Percentiles rank a stretch among this genome's conserved stretches.
Conservation (phyloP, 1,284 basidiomycete species). For the Grifola frondosa region DNA sequence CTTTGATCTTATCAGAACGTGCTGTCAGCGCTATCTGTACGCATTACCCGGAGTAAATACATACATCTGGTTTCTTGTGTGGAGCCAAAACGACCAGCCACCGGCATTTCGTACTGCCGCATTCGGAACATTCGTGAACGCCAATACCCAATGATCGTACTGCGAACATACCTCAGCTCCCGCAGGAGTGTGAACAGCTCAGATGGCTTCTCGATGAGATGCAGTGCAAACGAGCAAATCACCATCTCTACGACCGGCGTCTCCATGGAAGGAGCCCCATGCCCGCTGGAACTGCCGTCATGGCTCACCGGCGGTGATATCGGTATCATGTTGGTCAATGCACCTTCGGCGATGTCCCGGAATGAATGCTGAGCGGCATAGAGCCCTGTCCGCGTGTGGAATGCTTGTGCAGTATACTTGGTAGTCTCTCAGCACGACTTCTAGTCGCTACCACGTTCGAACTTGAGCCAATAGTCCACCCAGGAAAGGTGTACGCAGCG, state of each 20-base stretch:
- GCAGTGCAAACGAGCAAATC: constrained; percentile 71
- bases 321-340: constrained; percentile 35
- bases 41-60: constrained; percentile 1
- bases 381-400: constrained; percentile 44
- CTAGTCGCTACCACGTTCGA: too few species aligned
- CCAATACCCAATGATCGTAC: background rate
- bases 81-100: constrained; percentile 73
- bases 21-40: too few species aligned
- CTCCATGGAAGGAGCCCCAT: background rate
- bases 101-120: constrained; percentile 47
- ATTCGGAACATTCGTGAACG: background rate
- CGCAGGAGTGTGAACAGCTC: constrained; percentile 65
- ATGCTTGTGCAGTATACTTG: constrained; percentile 53
- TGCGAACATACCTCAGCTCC: constrained; percentile 41
- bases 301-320: background rate
- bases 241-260: constrained; percentile 51
- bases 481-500: too few species aligned
- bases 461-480: too few species aligned
- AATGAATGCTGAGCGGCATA: constrained; percentile 53
- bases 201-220: constrained; percentile 61
- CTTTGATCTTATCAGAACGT: constrained; percentile 54
- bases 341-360: constrained; percentile 50
- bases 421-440: too few species aligned
- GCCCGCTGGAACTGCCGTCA: background rate
- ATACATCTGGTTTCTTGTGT: constrained; percentile 73